Evolutionary conservation across 805 yeast genomes (phyloP).

Genomic region (Diddensiella caesifluorescens): DNA sequence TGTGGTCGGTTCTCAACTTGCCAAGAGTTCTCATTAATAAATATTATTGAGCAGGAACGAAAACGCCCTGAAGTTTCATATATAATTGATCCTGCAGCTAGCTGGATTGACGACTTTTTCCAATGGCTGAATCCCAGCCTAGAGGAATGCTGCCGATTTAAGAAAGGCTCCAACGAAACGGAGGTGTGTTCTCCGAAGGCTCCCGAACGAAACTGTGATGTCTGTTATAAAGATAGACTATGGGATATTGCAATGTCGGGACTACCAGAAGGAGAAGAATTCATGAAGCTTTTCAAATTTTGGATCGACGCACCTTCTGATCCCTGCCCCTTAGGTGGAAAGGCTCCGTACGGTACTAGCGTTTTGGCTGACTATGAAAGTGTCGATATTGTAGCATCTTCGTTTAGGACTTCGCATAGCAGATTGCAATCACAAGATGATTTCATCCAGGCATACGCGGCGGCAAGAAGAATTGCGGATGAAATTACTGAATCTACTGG

Average conservation of each 20-base stretch:
- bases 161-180: constrained; percentile 42
- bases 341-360: constrained; percentile 76
- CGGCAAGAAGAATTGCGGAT: constrained; percentile 60
- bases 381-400: constrained; percentile 46
- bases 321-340: constrained; percentile 93
- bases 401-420: constrained; percentile 73
- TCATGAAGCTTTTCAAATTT: constrained; percentile 62
- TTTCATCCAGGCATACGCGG: constrained; percentile 72
- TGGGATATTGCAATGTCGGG: constrained; percentile 77
- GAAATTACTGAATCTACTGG: constrained; percentile 40
- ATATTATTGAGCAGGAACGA: constrained; percentile 79
- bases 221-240: constrained; percentile 58
- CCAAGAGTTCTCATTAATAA: constrained; percentile 68
- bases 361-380: constrained; percentile 41
- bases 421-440: constrained; percentile 81
- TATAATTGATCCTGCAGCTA: constrained; percentile 75
- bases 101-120: constrained; percentile 90
- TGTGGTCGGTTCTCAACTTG: constrained; percentile 90
- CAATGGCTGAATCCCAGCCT: constrained; percentile 82
- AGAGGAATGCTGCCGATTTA: constrained; percentile 77
- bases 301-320: constrained; percentile 86
- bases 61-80: constrained; percentile 59
- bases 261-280: constrained; percentile 70
- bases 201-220: constrained; percentile 64
- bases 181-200: constrained; percentile 64